Evolutionary conservation across 2,329 filamentous ascomycete species (phyloP).

Genomic region (Herpotrichia juniperi): DNA sequence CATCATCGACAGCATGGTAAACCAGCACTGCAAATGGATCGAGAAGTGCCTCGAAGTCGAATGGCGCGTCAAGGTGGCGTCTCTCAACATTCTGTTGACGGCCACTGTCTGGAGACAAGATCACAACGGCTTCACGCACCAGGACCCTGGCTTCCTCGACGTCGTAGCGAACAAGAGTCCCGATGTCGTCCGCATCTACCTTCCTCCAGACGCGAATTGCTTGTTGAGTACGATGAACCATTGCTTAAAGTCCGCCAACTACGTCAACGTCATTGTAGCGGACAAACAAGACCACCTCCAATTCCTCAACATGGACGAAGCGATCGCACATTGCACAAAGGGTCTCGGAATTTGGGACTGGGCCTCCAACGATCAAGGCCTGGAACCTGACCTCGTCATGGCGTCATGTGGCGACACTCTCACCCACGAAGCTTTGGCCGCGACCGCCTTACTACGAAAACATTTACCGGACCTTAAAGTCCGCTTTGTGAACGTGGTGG

Average conservation of each 20-base stretch:
- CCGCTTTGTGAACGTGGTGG: conserved; percentile 80
- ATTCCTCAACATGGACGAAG: conserved; percentile 74
- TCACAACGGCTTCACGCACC: conserved; percentile 83
- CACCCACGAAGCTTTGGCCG: conserved; percentile 76
- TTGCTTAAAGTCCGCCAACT: conserved; percentile 74
- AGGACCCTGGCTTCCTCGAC: conserved; percentile 81
- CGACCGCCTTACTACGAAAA: conserved; percentile 74
- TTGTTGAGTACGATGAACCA: conserved; percentile 78
- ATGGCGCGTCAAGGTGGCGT: conserved; percentile 75
- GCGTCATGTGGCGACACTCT: conserved; percentile 76
- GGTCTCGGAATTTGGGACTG: conserved; percentile 79
- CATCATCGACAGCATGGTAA: conserved; percentile 85
- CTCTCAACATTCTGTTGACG: conserved; percentile 79
- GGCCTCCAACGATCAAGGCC: conserved; percentile 72
- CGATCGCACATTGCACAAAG: conserved; percentile 77
- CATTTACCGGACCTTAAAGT: conserved; percentile 75
- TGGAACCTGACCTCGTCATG: conserved; percentile 77
- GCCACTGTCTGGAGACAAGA: conserved; percentile 83
- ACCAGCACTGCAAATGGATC: conserved; percentile 85
- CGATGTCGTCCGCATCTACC: conserved; percentile 79
- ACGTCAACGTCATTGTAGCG: conserved; percentile 80
- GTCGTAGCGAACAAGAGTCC: conserved; percentile 81
- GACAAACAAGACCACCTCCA: conserved; percentile 83
- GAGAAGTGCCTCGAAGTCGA: conserved; percentile 81
- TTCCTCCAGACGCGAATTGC: conserved; percentile 80